A percentile compares a stretch with the other conserved stretches of the same genome.
Conservation (phyloP, 176 grass and related monocot genomes). For the Neostapfia colusana region DNA sequence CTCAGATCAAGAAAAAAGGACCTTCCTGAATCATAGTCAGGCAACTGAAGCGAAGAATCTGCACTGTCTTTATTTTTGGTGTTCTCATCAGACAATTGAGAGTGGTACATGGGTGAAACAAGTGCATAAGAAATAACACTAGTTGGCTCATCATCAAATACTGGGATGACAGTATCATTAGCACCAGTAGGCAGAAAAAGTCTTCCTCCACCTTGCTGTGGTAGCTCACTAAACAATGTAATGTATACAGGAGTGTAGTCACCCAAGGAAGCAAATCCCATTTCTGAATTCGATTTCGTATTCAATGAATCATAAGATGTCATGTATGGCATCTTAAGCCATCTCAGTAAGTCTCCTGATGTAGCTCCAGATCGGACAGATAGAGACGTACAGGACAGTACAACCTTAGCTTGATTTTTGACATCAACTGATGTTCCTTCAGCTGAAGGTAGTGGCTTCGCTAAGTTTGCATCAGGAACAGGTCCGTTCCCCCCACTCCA, state of each 20-base stretch:
- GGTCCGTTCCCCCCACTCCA: slow-evolving; percentile 78
- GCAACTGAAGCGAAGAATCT: slow-evolving; percentile 58
- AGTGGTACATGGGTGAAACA: slow-evolving; percentile 70
- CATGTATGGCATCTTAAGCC: slow-evolving; percentile 71
- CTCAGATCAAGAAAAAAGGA: slow-evolving; percentile 49
- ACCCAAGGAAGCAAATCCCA: slow-evolving; percentile 53
- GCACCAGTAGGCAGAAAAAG: slow-evolving; percentile 73
- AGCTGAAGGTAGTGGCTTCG: slow-evolving; percentile 39
- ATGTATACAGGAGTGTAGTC: slow-evolving; percentile 70
- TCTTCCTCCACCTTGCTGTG: slow-evolving; percentile 61
- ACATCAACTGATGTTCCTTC: slow-evolving; percentile 46
- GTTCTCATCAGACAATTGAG: slow-evolving; percentile 60
- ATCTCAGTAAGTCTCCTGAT: slow-evolving; percentile 60
- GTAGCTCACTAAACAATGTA: slow-evolving; percentile 67
- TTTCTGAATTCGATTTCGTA: slow-evolving; percentile 57
- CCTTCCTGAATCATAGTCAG: slow-evolving; percentile 66
- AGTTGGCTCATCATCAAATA: slow-evolving; percentile 95
- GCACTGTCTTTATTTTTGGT: slow-evolving; percentile 47
- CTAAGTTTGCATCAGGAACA: slow-evolving; percentile 52
- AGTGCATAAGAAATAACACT: slow-evolving; percentile 92
- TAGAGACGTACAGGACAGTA: slow-evolving; percentile 35
- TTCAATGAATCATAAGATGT: slow-evolving; percentile 63
- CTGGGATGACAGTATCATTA: slow-evolving; percentile 76
- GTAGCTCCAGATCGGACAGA: slow-evolving; percentile 53
- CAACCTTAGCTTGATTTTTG: slow-evolving; percentile 43